phyloP scores from a whole-genome alignment of 2,329 filamentous ascomycete species.

The Penicillium sp. region DNA sequence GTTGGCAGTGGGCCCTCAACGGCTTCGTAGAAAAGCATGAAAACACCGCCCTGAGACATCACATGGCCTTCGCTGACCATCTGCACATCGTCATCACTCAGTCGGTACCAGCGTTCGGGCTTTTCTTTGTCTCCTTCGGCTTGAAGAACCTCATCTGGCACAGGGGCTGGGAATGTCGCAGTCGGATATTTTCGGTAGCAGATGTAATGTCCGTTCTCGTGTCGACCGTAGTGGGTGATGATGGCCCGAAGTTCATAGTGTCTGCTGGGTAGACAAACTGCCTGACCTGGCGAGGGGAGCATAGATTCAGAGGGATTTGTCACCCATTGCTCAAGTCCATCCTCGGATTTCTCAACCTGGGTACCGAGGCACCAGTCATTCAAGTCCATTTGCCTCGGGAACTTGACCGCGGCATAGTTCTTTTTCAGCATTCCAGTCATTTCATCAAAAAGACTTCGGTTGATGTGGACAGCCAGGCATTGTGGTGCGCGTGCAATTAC shows the following conservation, averaged over 20 bases:
- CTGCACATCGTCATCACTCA: conserved; percentile 85
- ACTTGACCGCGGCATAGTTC: conserved; percentile 76
- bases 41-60: conserved; percentile 75
- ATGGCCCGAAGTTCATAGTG: conserved; percentile 79
- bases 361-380: conserved; percentile 82
- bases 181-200: conserved; percentile 75
- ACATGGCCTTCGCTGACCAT: conserved; percentile 72
- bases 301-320: conserved; percentile 70
- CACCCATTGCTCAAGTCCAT: conserved; percentile 65
- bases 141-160: conserved; percentile 34
- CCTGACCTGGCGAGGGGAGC: conserved; percentile 62
- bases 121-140: conserved; percentile 35
- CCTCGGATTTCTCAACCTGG: conserved; percentile 32
- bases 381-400: conserved; percentile 73
- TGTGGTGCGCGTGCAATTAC: conserved; percentile 80
- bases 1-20: conserved; percentile 45
- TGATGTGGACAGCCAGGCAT: conserved; percentile 82
- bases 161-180: conserved; percentile 33
- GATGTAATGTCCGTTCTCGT: conserved; percentile 95
- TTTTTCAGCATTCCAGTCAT: conserved; percentile 76
- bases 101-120: conserved; percentile 74
- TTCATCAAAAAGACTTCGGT: conserved; percentile 88
- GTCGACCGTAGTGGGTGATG: conserved; percentile 83
- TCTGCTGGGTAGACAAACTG: conserved; percentile 48
- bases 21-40: conserved; percentile 96